Evolutionary conservation across 306 rosid species (phyloP), one percentile per base, ranked within the genome.

Genomic region (Chamaecrista fasciculata): DNA sequence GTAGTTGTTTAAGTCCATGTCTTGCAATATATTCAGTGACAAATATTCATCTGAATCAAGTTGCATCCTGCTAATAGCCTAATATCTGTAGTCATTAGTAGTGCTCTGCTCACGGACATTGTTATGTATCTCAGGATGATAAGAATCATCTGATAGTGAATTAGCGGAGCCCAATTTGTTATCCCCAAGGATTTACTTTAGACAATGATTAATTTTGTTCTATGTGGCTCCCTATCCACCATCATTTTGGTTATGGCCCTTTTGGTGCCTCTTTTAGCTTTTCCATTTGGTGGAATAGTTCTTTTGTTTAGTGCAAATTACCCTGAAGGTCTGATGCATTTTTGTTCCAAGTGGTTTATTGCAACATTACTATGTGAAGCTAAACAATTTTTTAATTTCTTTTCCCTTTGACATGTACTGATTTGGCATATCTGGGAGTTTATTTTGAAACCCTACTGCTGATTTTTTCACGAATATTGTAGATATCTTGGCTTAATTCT

Each of bases 1-100:
- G 34, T 33, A 49, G 64, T 48, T 76, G 37, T 48, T 40, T 62
- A 44, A 55, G 51, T 63, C 33, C 15, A 10, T 59, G 20, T 50
- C 8, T 49, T 25, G 5, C 19, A 5, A 12, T 43, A 19, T 23
- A 63, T 47, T 65, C 37, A 6, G 60, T 63, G 58, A 52, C 33
- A 29, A 65, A 19, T 65, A 68, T 39, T 16, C n/a, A 4, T 37
- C 20, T 78, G 37, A 2, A 2, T 11, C 42, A 57, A 26, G 70
- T 69, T 72, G 55, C 57, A 40, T 69, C 24, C 46, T 47, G 23
- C 24, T 57, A 19, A 57, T 57, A 57, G 42, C 62, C 72, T 62
- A 36, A 59, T 36, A 31, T 68, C 31, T 60, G 21, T 26, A 44
- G 73, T 62, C 39, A 31, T n/a, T 48, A 40, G 31, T 31, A 11